Base-by-base conservation (phyloP, 139 green algal species). In the Chlorella sorokiniana region DNA sequence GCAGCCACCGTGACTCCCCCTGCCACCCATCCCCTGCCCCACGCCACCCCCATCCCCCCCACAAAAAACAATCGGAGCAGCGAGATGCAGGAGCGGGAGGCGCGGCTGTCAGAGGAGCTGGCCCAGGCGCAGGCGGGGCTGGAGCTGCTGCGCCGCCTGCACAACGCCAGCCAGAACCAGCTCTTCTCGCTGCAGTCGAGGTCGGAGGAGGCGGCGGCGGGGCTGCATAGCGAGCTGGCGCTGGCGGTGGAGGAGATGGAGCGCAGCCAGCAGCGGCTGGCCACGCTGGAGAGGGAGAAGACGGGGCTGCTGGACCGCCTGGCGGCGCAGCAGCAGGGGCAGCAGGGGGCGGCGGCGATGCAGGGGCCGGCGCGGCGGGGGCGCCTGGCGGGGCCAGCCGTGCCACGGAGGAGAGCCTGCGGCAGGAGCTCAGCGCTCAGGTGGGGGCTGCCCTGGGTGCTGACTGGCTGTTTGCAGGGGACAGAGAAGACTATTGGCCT, bases 251-350 rank as follows among this genome's bases (percentile, higher is more conserved):
- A 86, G 25, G 91, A 95, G 76, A 83, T 95, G 69, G 91, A 95
- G 33, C 79, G 90, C 7, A 87, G 86, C 29, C 85, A 93, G 76
- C 69, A 84, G 71, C 84, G 88, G 23, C 78, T 98, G 75, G 41
- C 84, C 14, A 76, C 84, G 4, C 87, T 98, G 44, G 94, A 97
- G 79, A 62, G 75, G 14, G 93, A 98, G 84, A 94, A 94, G 68
- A 63, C 88, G 73, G 75, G 76, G 31, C 82, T 96, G 69, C 44
- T 87, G 72, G 38, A 72, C 54, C 86, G 69, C 69, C 71, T 83
- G 68, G 48, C 69, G 70, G 41, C 51, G 78, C 35, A 37, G 77
- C 41, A 68, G 31, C 64, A 72, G 38, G 48, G 54, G 68, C 63
- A 69, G 65, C 35, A 35, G 65, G 61, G 44, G 45, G 42, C 25